Conservation (phyloP, 441 rosid genomes). For the Gossypium gossypioides region DNA sequence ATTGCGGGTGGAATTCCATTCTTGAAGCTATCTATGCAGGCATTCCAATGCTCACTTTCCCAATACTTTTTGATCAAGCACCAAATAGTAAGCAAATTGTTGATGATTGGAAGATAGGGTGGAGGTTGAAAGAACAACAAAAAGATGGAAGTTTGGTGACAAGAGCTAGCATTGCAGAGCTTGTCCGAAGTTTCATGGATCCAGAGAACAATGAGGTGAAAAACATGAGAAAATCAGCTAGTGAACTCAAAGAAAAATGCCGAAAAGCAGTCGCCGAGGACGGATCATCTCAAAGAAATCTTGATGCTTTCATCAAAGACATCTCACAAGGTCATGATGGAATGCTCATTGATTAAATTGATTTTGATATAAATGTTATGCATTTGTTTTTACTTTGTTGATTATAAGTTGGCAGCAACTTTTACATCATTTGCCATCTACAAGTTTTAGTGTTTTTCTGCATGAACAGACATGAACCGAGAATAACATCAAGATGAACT, state of each 20-base stretch:
- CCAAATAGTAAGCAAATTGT: constrained; percentile 22
- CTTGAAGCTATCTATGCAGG: constrained; percentile 24
- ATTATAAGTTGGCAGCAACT: background rate
- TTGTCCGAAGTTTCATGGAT: constrained; percentile 12
- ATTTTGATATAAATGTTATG: background rate
- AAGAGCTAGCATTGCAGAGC: constrained; percentile 2
- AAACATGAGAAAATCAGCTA: constrained; percentile 1
- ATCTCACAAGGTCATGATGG: constrained; percentile 3
- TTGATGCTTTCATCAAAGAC: constrained; percentile 14
- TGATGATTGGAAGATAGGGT: constrained; percentile 25
- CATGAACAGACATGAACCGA: background rate
- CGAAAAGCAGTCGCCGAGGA: background rate
- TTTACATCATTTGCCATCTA: background rate
- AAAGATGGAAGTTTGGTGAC: background rate
- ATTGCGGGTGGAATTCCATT: constrained; percentile 13
- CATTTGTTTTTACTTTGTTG: background rate
- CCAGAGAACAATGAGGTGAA: background rate
- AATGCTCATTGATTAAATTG: background rate
- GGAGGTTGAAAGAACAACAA: constrained; percentile 3
- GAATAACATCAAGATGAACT: background rate
- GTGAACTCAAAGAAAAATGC: background rate
- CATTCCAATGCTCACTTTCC: constrained; percentile 28
- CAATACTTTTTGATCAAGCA: constrained; percentile 22
- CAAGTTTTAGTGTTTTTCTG: background rate
- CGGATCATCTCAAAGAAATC: constrained; percentile 6